Evolutionary conservation across 352 stramenopile genomes (phyloP).

Genomic region (Aphanomyces invadans): DNA sequence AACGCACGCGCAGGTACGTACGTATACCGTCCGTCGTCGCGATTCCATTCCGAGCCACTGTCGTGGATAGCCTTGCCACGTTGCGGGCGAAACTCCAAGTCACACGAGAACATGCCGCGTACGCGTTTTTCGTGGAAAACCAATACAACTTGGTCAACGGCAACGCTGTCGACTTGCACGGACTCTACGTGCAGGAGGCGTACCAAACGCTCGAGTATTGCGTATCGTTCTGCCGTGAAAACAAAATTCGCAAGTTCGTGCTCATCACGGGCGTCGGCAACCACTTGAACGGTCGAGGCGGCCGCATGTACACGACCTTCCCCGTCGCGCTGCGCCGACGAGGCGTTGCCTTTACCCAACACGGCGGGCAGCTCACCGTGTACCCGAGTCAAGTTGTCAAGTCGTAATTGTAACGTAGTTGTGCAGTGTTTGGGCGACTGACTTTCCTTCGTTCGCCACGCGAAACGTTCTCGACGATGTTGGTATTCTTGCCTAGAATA

Average conservation of each 20-base stretch:
- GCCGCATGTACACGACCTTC: conserved; percentile 13
- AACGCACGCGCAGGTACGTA: background rate
- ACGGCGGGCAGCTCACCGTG: background rate
- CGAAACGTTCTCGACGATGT: no score
- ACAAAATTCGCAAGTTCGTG: conserved; percentile 9
- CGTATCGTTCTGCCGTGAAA: background rate
- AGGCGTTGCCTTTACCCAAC: background rate
- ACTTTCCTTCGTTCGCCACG: no score
- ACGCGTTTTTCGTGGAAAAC: conserved; percentile 13
- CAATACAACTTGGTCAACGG: background rate
- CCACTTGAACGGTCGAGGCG: background rate
- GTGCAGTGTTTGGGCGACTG: no score
- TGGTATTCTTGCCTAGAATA: no score
- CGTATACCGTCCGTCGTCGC: background rate
- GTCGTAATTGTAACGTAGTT: no score
- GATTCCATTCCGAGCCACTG: no score
- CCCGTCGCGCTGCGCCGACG: background rate
- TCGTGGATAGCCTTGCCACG: background rate
- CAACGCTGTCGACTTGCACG: conserved; percentile 12
- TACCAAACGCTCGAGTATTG: conserved; percentile 14
- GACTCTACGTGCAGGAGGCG: conserved; percentile 18
- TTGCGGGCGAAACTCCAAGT: conserved; percentile 1
- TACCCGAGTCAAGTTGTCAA: background rate
- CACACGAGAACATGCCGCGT: background rate
- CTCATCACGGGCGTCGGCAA: conserved; percentile 19